A percentile compares a stretch with the other conserved stretches of the same genome.
These are phyloP conservation scores for Pulveroboletus sp. DNA, from an alignment of 768 basidiomycete species.

Conservation along the genomic window DNA sequence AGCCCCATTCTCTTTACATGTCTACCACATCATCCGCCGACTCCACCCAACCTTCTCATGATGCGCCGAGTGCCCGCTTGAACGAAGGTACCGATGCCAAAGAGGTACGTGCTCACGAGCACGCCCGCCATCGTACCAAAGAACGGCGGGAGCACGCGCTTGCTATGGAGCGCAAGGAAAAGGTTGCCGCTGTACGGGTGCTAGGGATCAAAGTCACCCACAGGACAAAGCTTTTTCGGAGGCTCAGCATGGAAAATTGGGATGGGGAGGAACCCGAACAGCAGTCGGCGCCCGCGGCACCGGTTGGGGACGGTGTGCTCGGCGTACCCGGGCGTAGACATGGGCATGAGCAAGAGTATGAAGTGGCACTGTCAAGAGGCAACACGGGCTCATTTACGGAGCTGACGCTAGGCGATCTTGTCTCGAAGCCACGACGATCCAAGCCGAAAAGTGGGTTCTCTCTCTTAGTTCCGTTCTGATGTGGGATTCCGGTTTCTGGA, in stretches of 20 bases:
- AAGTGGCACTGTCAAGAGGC: constrained; percentile 2
- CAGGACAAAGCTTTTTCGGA: constrained; percentile 19
- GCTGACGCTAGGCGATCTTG: constrained; percentile 26
- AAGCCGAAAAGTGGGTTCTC: constrained; percentile 24
- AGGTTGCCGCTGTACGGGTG: constrained; percentile 12
- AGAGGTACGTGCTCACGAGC: constrained; percentile 31
- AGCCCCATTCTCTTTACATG: constrained; percentile 18
- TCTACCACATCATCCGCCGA: constrained; percentile 25
- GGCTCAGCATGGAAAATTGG: constrained; percentile 27
- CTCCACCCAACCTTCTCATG: constrained; percentile 19
- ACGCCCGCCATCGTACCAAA: constrained; percentile 31
- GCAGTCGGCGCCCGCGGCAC: background rate
- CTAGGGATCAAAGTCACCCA: constrained; percentile 18
- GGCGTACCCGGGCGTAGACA: background rate
- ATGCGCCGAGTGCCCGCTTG: constrained; percentile 12
- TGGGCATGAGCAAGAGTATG: background rate
- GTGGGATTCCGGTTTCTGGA: background rate
- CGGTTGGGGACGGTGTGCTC: background rate
- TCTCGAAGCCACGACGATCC: constrained; percentile 20
- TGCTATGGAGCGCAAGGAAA: constrained; percentile 30
- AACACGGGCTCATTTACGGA: constrained; percentile 9
- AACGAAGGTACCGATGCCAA: constrained; percentile 18
- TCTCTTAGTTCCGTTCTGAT: background rate
- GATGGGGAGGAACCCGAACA: constrained; percentile 20
- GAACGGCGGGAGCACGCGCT: constrained; percentile 30